A percentile compares a stretch with the other conserved stretches of the same genome.
These are phyloP conservation scores for Beauveria brongniartii DNA, from an alignment of 2,329 filamentous ascomycete species.

Conservation along the genomic window DNA sequence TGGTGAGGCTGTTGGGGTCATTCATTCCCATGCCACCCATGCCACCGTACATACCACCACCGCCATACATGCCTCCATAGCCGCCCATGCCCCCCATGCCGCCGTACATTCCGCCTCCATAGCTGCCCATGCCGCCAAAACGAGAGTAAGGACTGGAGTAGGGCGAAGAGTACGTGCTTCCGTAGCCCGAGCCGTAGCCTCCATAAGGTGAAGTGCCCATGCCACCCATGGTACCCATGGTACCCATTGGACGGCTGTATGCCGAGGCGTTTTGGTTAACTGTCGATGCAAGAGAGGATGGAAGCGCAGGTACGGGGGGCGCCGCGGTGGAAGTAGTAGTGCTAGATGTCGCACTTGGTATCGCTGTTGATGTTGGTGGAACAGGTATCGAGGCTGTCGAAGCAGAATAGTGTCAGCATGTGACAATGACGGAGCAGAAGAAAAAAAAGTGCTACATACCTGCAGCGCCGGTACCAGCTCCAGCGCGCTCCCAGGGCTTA, in stretches of 20 bases:
- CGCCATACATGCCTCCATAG: conserved; percentile 31
- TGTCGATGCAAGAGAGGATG: conserved; percentile 66
- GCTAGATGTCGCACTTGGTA: conserved; percentile 22
- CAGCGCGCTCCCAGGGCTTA: conserved; percentile 91
- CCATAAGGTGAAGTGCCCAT: conserved; percentile 28
- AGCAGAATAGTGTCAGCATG: conserved; percentile 18
- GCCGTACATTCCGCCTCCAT: conserved; percentile 32
- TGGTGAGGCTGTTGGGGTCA: conserved; percentile 89
- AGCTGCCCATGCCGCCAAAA: conserved; percentile 50
- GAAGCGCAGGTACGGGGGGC: conserved; percentile 73
- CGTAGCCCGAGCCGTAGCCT: conserved; percentile 33
- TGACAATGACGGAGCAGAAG: conserved; percentile 13
- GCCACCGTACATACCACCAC: conserved; percentile 34
- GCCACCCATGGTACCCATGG: conserved; percentile 31
- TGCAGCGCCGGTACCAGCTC: conserved; percentile 52
- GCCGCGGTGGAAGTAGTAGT: conserved; percentile 35
- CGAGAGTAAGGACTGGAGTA: conserved; percentile 23
- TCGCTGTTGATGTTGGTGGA: conserved; percentile 32
- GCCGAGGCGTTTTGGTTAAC: conserved; percentile 84
- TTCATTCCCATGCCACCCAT: conserved; percentile 40
- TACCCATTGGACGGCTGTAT: conserved; percentile 52
- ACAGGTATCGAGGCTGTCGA: conserved; percentile 31
- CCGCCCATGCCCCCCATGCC: conserved; percentile 17
- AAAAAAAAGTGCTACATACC: conserved; percentile 25
- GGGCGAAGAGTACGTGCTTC: conserved; percentile 22